Conservation (phyloP, 2,329 filamentous ascomycete species). For the Sphaerulina musiva region DNA sequence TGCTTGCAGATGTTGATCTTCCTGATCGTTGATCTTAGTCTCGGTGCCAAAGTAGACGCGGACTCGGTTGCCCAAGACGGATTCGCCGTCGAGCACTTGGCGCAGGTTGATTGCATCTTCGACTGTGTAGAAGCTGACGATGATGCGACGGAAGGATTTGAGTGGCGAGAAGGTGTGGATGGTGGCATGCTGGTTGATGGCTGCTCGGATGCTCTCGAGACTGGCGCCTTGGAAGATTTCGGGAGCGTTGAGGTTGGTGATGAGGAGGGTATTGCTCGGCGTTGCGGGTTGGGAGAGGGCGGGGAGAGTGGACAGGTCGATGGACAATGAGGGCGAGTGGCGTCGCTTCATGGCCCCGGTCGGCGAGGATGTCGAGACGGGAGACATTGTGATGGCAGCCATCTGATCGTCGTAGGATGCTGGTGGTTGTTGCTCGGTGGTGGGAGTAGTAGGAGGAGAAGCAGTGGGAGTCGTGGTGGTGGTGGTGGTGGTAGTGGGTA, state of each 20-base stretch:
- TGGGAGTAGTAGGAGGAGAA: not conserved
- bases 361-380: slow-evolving; percentile 11
- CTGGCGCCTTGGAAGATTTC: slow-evolving; percentile 70
- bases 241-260: slow-evolving; percentile 68
- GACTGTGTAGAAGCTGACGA: slow-evolving; percentile 68
- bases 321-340: slow-evolving; percentile 50
- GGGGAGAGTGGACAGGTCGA: slow-evolving; percentile 69
- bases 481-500: not conserved
- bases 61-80: slow-evolving; percentile 62
- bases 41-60: slow-evolving; percentile 57
- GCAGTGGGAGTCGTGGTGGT: not conserved
- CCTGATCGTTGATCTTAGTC: slow-evolving; percentile 40
- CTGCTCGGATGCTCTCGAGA: slow-evolving; percentile 64
- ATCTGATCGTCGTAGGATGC: not conserved
- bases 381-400: slow-evolving; percentile 16
- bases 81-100: slow-evolving; percentile 66
- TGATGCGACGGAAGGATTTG: slow-evolving; percentile 74
- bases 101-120: slow-evolving; percentile 65
- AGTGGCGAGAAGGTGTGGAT: slow-evolving; percentile 74
- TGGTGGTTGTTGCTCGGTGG: not conserved
- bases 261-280: slow-evolving; percentile 75
- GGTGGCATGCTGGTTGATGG: slow-evolving; percentile 62
- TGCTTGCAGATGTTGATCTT: slow-evolving; percentile 45
- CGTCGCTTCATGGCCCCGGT: slow-evolving; percentile 22
- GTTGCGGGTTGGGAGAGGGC: slow-evolving; percentile 63